Percentiles rank a stretch among this genome's conserved stretches.
Conservation (phyloP, 2,329 filamentous ascomycete species). For the Verticillium longisporum region DNA sequence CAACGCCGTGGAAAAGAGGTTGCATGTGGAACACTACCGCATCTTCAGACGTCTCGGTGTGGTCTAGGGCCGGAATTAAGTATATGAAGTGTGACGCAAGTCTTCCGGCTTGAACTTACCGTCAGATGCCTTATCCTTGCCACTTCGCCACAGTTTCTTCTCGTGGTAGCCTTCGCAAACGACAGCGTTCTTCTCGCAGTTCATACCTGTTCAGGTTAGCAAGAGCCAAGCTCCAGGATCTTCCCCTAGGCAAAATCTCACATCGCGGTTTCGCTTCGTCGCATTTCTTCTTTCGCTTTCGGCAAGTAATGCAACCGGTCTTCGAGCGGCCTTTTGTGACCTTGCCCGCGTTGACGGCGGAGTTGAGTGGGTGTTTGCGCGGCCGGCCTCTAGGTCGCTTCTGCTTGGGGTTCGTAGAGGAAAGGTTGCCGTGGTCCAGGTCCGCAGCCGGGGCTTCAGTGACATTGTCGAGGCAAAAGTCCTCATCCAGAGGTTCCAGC, state of each 20-base stretch:
- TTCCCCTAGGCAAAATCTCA: constrained; percentile 29
- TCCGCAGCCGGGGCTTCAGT: constrained; percentile 30
- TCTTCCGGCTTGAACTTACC: constrained; percentile 31
- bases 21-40: constrained; percentile 44
- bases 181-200: constrained; percentile 90
- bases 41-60: constrained; percentile 1
- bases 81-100: neutral
- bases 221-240: neutral
- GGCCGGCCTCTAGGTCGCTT: constrained; percentile 73
- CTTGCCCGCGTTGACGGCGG: constrained; percentile 54
- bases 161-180: constrained; percentile 87
- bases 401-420: constrained; percentile 28
- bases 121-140: constrained; percentile 68
- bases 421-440: constrained; percentile 2
- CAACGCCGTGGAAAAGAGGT: constrained; percentile 71
- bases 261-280: constrained; percentile 62
- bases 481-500: constrained; percentile 50
- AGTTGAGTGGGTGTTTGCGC: constrained; percentile 67
- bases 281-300: constrained; percentile 66
- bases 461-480: constrained; percentile 45
- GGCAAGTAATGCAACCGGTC: constrained; percentile 61
- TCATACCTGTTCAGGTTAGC: constrained; percentile 50
- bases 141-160: constrained; percentile 81
- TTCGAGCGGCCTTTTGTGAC: constrained; percentile 70
- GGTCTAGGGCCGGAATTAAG: constrained; percentile 2